These are phyloP conservation scores for Lophiostoma macrostomum DNA, from an alignment of 495 filamentous ascomycete genomes.

Conservation along the genomic window DNA sequence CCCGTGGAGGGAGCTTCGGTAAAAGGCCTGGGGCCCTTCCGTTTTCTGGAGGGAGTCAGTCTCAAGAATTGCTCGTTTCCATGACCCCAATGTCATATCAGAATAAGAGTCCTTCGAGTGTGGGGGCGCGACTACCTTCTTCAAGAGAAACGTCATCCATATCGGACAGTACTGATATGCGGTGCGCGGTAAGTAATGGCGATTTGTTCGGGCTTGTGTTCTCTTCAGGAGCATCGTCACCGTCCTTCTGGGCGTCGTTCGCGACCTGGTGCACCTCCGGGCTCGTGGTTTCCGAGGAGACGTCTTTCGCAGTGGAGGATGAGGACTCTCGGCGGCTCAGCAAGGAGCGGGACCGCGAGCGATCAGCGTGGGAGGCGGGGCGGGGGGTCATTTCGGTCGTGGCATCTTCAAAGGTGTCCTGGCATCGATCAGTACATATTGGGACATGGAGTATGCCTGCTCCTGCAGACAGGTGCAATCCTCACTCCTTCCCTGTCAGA, in stretches of 20 bases:
- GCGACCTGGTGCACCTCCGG: conserved; percentile 17
- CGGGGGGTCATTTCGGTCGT: conserved; percentile 29
- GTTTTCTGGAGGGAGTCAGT: conserved; percentile 20
- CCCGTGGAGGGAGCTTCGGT: conserved; percentile 31
- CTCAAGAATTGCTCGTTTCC: not conserved
- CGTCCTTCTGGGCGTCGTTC: not conserved
- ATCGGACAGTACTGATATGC: conserved; percentile 31
- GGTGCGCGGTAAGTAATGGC: conserved; percentile 26
- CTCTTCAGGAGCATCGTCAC: not conserved
- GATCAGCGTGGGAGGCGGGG: conserved; percentile 27
- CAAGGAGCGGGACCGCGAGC: conserved; percentile 28
- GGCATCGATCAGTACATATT: conserved; percentile 12
- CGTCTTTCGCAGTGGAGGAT: conserved; percentile 14
- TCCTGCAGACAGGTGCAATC: not conserved
- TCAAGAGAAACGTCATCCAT: conserved; percentile 37
- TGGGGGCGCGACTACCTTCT: no score
- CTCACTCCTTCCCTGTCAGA: conserved; percentile 31
- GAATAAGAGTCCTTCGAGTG: no score
- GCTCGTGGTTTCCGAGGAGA: conserved; percentile 19
- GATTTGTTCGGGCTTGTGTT: conserved; percentile 12
- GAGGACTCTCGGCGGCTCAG: conserved; percentile 17
- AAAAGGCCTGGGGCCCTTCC: conserved; percentile 15
- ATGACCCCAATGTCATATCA: no score
- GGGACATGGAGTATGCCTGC: not conserved
- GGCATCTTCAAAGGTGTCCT: conserved; percentile 35